Conservation (phyloP, 208 protist species). For the Tritrichomonas musculus region DNA sequence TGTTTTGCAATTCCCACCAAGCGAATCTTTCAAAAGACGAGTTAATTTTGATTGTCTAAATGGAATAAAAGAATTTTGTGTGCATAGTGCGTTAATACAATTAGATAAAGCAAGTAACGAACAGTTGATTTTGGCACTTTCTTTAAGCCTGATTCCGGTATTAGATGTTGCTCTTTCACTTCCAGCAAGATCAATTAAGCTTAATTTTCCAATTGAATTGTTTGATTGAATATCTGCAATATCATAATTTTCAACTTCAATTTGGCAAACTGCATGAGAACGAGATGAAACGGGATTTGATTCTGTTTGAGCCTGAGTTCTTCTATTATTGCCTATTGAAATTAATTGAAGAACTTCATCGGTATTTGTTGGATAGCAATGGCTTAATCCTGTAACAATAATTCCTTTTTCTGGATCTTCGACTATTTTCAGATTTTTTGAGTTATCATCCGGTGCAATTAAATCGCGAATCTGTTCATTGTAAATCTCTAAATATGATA, state of each 20-base stretch:
- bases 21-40: conserved; percentile 48
- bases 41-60: conserved; percentile 67
- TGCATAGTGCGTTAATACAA: conserved; percentile 33
- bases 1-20: conserved; percentile 61
- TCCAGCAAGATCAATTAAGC: conserved; percentile 25
- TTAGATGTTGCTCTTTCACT: conserved; percentile 22
- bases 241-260: conserved; percentile 13
- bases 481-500: conserved; percentile 35
- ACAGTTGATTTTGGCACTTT: conserved; percentile 33
- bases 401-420: conserved; percentile 24
- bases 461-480: conserved; percentile 35
- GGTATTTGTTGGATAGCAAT: conserved; percentile 11
- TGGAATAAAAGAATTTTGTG: conserved; percentile 51
- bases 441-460: not conserved
- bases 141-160: not conserved
- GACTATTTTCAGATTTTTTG: not conserved
- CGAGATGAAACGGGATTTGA: conserved; percentile 28
- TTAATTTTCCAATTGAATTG: not conserved
- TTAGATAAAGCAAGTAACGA: conserved; percentile 18
- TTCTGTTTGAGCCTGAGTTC: not conserved
- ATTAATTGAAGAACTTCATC: conserved; percentile 7
- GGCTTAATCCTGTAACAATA: not conserved
- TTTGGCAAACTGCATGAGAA: conserved; percentile 25
- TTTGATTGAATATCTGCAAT: not conserved
- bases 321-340: not conserved